Percentiles rank a stretch among this genome's conserved stretches.
phyloP scores from a whole-genome alignment of 495 filamentous ascomycete species.

The Penicillium antarcticum region DNA sequence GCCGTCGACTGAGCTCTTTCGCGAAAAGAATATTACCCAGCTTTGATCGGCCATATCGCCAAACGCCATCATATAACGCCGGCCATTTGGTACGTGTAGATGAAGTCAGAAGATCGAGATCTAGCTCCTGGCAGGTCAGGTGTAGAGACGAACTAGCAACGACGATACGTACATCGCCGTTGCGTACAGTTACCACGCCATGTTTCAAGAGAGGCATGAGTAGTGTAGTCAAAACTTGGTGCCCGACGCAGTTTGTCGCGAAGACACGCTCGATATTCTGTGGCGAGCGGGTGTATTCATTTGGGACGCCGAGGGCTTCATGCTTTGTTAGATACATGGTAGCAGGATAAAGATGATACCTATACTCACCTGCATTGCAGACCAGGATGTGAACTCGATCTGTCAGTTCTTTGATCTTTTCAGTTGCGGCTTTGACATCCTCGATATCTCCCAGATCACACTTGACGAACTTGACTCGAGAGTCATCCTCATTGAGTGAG shows the following conservation, averaged over 20 bases:
- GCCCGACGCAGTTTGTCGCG: slow-evolving; percentile 39
- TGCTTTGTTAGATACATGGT: background rate
- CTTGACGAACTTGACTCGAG: slow-evolving; percentile 26
- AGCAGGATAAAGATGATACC: background rate
- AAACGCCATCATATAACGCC: slow-evolving; percentile 15
- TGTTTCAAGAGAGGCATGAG: slow-evolving; percentile 30
- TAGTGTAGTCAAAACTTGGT: slow-evolving; percentile 30
- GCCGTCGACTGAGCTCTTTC: slow-evolving; percentile 26
- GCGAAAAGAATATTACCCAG: slow-evolving; percentile 44
- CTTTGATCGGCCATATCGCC: slow-evolving; percentile 41
- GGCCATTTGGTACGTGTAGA: slow-evolving; percentile 12
- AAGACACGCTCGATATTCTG: slow-evolving; percentile 34
- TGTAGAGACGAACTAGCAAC: slow-evolving; percentile 31
- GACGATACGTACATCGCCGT: slow-evolving; percentile 26
- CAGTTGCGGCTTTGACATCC: slow-evolving; percentile 19
- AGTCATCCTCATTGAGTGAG: slow-evolving; percentile 10
- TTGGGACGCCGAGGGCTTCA: slow-evolving; percentile 7
- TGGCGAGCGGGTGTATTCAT: slow-evolving; percentile 21
- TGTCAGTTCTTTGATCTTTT: slow-evolving; percentile 13
- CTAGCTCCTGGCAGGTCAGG: slow-evolving; percentile 16
- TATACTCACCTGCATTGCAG: slow-evolving; percentile 39
- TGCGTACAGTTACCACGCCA: slow-evolving; percentile 9
- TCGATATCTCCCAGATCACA: slow-evolving; percentile 32
- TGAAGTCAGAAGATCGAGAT: slow-evolving; percentile 24
- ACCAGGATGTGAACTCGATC: slow-evolving; percentile 36